Base-by-base conservation (phyloP, 116 monocot genomes). In the Cymodocea nodosa region DNA sequence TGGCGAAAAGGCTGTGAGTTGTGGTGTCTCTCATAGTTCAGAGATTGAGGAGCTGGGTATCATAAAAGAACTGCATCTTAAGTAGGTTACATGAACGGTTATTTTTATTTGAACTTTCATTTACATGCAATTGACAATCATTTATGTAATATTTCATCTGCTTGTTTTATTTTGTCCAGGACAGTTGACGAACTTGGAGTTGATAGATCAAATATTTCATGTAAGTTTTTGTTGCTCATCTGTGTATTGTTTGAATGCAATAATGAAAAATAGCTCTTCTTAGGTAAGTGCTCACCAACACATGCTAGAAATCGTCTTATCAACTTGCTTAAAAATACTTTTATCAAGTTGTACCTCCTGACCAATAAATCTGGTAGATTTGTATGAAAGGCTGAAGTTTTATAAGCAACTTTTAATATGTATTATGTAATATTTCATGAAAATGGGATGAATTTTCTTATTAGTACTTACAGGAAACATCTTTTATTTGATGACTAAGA, bases 1-100 rank as follows among this genome's bases (percentile, higher is more conserved):
- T 18, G 95, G 95, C 56, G 90, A 90, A 64, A 90, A 90, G 40
- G 95, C 95, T 1, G 87, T 95, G 8, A 56, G 76, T 15, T 95
- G 95, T 66, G 90, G 90, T 35, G 78, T 90, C 24, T 83, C 83
- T 22, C 83, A 87, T 63, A 77, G 69, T 5, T 85, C 85, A 35
- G 90, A 90, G 39, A 81, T 97, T 68, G 76, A 79, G 14, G 95
- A 95, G 63, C 70, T 95, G 56, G 72, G 72, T 50, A 74, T 78
- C 58, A 71, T 95, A 53, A 87, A 83, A 74, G 87, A 95, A 52
- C 71, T 87, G 67, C 95, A 95, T 73, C 64, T 80, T 17, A 90
- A 70, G 95, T 83, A 77, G 58, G 70, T 56, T 65, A 53, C 10
- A 15, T 44, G 13, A 20, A 1, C 6, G 75, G 23, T 37, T 59